A percentile compares a stretch with the other conserved stretches of the same genome.
Conservation (phyloP, 441 rosid species). For the Adansonia gregorii region DNA sequence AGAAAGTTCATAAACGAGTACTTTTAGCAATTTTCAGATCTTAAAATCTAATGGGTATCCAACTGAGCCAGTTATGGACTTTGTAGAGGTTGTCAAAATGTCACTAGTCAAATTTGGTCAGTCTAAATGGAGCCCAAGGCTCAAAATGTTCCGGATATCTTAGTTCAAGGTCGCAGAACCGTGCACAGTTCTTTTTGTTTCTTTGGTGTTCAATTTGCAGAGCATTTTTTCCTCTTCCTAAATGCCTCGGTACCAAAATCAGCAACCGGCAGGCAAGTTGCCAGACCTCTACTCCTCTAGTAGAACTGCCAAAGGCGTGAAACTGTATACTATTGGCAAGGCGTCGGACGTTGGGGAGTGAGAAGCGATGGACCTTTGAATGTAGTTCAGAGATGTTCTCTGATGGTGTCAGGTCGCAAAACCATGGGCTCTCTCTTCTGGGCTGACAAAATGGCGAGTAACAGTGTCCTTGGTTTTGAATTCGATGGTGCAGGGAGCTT, state of each 20-base stretch:
- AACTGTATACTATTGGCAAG: not conserved
- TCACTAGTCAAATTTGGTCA: not conserved
- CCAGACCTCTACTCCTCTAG: not conserved
- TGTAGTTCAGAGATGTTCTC: not conserved
- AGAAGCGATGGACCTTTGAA: not conserved
- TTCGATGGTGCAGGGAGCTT: not conserved
- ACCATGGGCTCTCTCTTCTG: not conserved
- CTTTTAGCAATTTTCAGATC: not conserved
- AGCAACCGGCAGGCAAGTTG: not conserved
- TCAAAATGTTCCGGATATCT: not conserved
- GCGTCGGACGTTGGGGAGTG: not conserved
- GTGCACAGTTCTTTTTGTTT: not conserved
- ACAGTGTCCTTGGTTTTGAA: constrained; percentile 11
- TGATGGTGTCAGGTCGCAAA: not conserved
- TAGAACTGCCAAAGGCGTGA: not conserved
- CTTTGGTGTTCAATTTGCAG: not conserved
- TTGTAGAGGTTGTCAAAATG: no score
- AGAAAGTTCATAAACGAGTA: not conserved
- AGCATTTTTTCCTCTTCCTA: not conserved
- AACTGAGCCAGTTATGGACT: not conserved
- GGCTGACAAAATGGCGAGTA: not conserved
- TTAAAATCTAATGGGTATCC: not conserved
- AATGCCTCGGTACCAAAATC: not conserved
- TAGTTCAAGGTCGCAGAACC: not conserved
- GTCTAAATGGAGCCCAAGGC: not conserved